Evolutionary conservation across 2,329 filamentous ascomycete genomes (phyloP), one percentile per base, ranked within the genome.

Genomic region (Chlorencoelia australis): DNA sequence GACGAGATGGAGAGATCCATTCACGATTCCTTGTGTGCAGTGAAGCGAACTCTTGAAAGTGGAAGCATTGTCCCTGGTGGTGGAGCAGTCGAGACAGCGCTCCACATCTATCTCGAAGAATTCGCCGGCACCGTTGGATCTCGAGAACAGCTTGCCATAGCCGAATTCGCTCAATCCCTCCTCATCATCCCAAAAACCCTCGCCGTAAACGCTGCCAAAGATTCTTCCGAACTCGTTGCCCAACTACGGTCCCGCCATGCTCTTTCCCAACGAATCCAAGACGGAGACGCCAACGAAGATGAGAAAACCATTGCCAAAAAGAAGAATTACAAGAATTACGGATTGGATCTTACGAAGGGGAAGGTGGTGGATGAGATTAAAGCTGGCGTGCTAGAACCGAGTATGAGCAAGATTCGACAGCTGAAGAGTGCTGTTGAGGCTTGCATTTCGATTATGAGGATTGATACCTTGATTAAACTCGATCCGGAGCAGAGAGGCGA

Each of bases 1-100:
- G 91, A 98, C 56, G 91, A 98, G 71, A 98, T 96, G 89, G 91
- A 98, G 71, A 83, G 91, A 47, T 96, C 91, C 2, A 79, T 98
- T 13, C 91, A 98, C 66, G 91, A 98, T 64, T 94, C 89, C 10
- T 72, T 98, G 30, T 95, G 85, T 49, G 91, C 91, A 30, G 88
- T 98, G 47, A 98, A 98, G 78, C 79, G 91, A 51, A 95, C 91
- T 3, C 71, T 98, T 6, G 91, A 98, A 67, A 94, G 86, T 56
- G 91, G 91, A 54, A 88, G 84, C 64, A 93, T 98, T 48, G 91
- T 98, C 25, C 91, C 91, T 11, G 91, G 91, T 48, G 91, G 91
- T 48, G 91, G 89, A 57, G 91, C 91, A 28, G 89, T 95, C 15
- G 91, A 98, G 69, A 96, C 91, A n/a, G 91, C 91, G 32, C 75